These are phyloP conservation scores for Pseudogymnoascus sp. DNA, from an alignment of 2,329 filamentous ascomycete genomes.

Conservation along the genomic window DNA sequence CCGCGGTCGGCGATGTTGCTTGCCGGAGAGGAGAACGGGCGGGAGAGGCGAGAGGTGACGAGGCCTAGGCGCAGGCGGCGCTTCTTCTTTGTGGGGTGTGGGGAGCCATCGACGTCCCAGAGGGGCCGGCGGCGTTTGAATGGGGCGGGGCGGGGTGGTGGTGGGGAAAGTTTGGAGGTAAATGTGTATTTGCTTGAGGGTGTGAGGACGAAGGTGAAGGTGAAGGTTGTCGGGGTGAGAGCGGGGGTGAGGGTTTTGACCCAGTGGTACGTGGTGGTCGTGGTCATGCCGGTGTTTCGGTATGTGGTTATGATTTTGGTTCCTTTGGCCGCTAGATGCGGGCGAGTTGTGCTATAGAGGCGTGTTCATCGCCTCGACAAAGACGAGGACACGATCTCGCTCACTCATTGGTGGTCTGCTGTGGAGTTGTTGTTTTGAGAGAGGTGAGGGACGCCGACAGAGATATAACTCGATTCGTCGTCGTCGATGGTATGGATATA, in stretches of 20 bases:
- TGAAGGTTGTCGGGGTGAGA: conserved; percentile 16
- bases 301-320: not conserved
- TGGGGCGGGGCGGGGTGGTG: conserved; percentile 16
- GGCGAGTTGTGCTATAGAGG: conserved; percentile 17
- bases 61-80: conserved; percentile 54
- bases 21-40: conserved; percentile 60
- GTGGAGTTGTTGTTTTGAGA: not conserved
- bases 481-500: not conserved
- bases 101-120: conserved; percentile 28
- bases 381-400: conserved; percentile 24
- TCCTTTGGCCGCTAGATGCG: not conserved
- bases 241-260: conserved; percentile 16
- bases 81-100: conserved; percentile 46
- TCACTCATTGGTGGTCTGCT: conserved; percentile 23
- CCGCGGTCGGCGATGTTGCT: conserved; percentile 60
- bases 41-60: conserved; percentile 62
- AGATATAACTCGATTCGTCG: not conserved
- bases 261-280: conserved; percentile 27
- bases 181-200: conserved; percentile 31
- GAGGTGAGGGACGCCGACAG: not conserved
- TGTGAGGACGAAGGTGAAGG: conserved; percentile 32
- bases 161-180: conserved; percentile 22
- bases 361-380: conserved; percentile 29
- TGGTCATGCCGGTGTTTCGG: conserved; percentile 10
- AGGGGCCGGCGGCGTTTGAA: conserved; percentile 28